Percentiles rank a stretch among this genome's conserved stretches.
phyloP scores from a whole-genome alignment of 2,329 filamentous ascomycete species.

The Tolypocladium tropicale region DNA sequence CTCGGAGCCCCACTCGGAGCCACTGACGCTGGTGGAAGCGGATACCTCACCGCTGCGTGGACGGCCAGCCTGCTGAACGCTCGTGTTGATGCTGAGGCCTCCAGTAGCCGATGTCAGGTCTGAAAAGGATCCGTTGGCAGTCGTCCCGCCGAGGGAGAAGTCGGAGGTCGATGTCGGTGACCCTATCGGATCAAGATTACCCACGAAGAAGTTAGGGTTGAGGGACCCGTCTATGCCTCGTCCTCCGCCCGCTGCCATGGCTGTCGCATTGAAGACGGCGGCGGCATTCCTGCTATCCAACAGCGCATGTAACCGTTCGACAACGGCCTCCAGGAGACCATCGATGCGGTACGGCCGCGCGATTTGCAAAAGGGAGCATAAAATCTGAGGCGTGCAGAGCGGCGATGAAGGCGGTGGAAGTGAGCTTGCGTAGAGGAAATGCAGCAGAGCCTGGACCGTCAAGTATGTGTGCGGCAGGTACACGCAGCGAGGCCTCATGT shows the following conservation, averaged over 20 bases:
- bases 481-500: constrained; percentile 68
- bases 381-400: constrained; percentile 86
- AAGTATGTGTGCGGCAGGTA: constrained; percentile 89
- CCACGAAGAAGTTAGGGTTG: constrained; percentile 53
- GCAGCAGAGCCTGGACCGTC: constrained; percentile 80
- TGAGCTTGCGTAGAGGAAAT: constrained; percentile 88
- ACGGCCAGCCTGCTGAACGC: constrained; percentile 21
- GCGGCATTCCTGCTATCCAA: constrained; percentile 91
- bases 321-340: constrained; percentile 82
- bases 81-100: constrained; percentile 39
- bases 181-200: constrained; percentile 32
- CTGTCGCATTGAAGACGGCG: constrained; percentile 94
- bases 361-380: constrained; percentile 90
- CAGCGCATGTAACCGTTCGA: constrained; percentile 79
- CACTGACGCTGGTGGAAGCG: constrained; percentile 39
- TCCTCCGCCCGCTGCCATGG: constrained; percentile 93
- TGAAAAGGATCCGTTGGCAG: constrained; percentile 17
- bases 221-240: constrained; percentile 63
- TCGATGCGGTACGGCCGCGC: constrained; percentile 89
- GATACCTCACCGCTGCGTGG: constrained; percentile 39
- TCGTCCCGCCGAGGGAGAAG: constrained; percentile 21
- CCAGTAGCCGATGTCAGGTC: constrained; percentile 25
- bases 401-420: constrained; percentile 66
- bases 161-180: constrained; percentile 22
- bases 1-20: constrained; percentile 47